These are phyloP conservation scores for Nitzschia inconspicua DNA, from an alignment of 108 stramenopile species.

Conservation along the genomic window DNA sequence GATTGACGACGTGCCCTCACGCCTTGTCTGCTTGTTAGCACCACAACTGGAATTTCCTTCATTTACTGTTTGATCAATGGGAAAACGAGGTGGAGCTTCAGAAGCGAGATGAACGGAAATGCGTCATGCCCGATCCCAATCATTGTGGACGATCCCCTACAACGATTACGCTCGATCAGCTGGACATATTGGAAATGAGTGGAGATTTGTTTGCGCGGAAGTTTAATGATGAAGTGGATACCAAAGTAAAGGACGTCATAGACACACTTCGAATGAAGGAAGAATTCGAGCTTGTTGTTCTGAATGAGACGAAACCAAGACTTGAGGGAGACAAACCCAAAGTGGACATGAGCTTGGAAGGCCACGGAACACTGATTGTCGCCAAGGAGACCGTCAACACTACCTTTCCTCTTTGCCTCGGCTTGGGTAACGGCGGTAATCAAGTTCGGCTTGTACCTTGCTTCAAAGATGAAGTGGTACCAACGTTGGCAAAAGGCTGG, in stretches of 20 bases:
- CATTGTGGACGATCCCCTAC: slow-evolving; percentile 91
- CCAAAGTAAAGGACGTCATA: slow-evolving; percentile 67
- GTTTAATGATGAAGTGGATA: slow-evolving; percentile 64
- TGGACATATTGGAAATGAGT: slow-evolving; percentile 75
- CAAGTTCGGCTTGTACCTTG: slow-evolving; percentile 64
- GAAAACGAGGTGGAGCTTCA: slow-evolving; percentile 69
- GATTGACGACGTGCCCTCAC: not conserved
- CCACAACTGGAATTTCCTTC: slow-evolving; percentile 88
- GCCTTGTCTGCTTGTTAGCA: slow-evolving; percentile 21
- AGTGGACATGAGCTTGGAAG: slow-evolving; percentile 55
- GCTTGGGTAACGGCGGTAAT: slow-evolving; percentile 51
- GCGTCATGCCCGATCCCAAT: slow-evolving; percentile 80
- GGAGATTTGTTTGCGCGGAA: slow-evolving; percentile 89
- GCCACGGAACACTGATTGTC: slow-evolving; percentile 81
- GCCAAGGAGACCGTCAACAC: slow-evolving; percentile 72
- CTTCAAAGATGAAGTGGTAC: slow-evolving; percentile 67
- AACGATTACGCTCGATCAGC: slow-evolving; percentile 79
- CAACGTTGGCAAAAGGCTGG: slow-evolving; percentile 66
- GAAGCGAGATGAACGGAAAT: slow-evolving; percentile 78
- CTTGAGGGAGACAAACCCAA: not conserved
- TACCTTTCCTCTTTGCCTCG: slow-evolving; percentile 67
- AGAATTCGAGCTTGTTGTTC: slow-evolving; percentile 32
- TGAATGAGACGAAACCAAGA: slow-evolving; percentile 16
- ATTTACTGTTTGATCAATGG: slow-evolving; percentile 92
- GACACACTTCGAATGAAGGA: slow-evolving; percentile 49